Conservation (phyloP, 2,329 filamentous ascomycete genomes). For the Fusarium globosum region DNA sequence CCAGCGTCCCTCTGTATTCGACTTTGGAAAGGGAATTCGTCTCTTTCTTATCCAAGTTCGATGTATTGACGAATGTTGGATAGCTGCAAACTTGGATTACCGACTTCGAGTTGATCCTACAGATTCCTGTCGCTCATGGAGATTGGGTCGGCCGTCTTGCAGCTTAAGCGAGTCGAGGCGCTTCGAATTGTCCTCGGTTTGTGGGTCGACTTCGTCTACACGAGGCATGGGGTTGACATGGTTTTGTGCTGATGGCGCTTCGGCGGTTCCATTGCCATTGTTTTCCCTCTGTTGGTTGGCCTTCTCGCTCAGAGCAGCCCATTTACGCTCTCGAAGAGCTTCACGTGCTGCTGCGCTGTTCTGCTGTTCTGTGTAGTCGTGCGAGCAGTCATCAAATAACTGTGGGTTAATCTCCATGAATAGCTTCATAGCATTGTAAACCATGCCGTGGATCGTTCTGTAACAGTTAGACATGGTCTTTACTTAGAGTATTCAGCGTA, state of each 20-base stretch:
- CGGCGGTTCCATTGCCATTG: constrained; percentile 45
- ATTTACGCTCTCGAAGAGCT: constrained; percentile 83
- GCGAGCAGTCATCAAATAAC: constrained; percentile 97
- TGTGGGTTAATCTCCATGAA: constrained; percentile 99
- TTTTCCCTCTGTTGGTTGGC: constrained; percentile 74
- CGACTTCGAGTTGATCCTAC: constrained; percentile 65
- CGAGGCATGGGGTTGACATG: constrained; percentile 59
- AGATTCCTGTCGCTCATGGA: constrained; percentile 71
- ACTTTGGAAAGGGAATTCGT: neutral
- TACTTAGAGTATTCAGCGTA: neutral
- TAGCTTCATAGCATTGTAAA: constrained; percentile 99
- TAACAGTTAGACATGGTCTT: constrained; percentile 5
- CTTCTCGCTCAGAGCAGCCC: constrained; percentile 86
- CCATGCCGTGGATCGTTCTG: constrained; percentile 99
- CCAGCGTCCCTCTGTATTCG: constrained; percentile 10
- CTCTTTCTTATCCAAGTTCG: constrained; percentile 26
- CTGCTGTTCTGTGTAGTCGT: constrained; percentile 97
- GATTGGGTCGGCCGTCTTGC: constrained; percentile 75
- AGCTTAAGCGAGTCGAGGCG: constrained; percentile 90
- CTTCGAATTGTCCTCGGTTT: constrained; percentile 85
- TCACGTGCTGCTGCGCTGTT: constrained; percentile 90
- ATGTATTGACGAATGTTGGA: constrained; percentile 13
- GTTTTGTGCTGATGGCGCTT: constrained; percentile 46
- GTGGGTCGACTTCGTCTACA: constrained; percentile 81
- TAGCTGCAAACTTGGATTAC: constrained; percentile 49